Base-by-base conservation (phyloP, 768 basidiomycete species). In the Macrolepiota albuminosa region DNA sequence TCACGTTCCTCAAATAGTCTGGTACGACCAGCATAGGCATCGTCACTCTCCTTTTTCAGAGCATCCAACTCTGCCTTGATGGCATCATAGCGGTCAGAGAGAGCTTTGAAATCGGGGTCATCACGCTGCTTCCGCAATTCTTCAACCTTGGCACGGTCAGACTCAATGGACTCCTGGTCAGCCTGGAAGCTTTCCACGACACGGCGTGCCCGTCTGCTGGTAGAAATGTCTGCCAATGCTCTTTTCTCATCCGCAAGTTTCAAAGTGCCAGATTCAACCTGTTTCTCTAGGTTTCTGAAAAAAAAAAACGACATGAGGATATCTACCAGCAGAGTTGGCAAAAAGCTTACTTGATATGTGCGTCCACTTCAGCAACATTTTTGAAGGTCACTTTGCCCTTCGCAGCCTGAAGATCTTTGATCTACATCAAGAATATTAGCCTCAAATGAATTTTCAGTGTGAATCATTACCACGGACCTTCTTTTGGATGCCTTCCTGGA, bases 221-320 rank as follows among this genome's bases (percentile, higher is more conserved):
- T 80, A 62, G 81, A 84, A 62, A 99, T 96, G 67, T 98, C 96
- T 64, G 84, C 82, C n/a, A 99, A 81, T 5, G 95, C 91, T 54
- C 93, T 88, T 76, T 97, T 98, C 75, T 99, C 97, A 58, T 97
- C 95, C 31, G 87, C 94, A 60, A 98, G 81, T 70, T 93, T 97
- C 82, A 99, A 81, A 60, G 67, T 84, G 29, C 96, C 96, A 5
- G 92, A 92, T 70, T 98, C 96, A 56, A 99, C 87, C 70, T 94
- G 91, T 69, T 84, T 88, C 53, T 98, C 92, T 61, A 97, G 78
- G 61, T 87, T 79, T 66, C 93, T 95, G 56, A 2, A 29, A 29
- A 29, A 21, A 50, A 36, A 58, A 62, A 61, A 46, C 61, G 52
- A 34, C 58, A 43, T 57, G 59, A 64, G 57, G 60, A 62, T 42